Evolutionary conservation across 2,329 filamentous ascomycete species (phyloP), one percentile per base, ranked within the genome.

Genomic region (Hymenoscyphus repandus): DNA sequence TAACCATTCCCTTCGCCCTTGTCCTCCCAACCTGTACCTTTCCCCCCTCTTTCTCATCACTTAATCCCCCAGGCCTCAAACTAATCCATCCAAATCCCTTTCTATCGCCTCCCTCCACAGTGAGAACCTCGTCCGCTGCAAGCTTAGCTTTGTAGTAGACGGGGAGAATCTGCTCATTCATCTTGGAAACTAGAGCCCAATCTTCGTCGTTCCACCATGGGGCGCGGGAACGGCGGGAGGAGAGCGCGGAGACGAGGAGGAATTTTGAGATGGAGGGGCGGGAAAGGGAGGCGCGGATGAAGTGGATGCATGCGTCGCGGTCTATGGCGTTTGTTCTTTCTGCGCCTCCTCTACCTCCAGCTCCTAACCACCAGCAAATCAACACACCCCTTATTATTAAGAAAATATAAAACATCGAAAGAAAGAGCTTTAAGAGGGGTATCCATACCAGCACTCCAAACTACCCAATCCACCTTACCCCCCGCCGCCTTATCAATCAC

Each of bases 361-460:
- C 81, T 6, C 77, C 76, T 78, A 17, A 43, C 6, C 12, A 2
- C 4, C 38, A 38, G 27, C n/a, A n/a, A n/a, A 15, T 45, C 30
- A 45, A n/a, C 30, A 20, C 11, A 7, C 32, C 13, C n/a, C 33
- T 15, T 2, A 12, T n/a, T 12, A 12, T n/a, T 4, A 5, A 10
- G 17, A n/a, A n/a, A n/a, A n/a, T n/a, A n/a, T n/a, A n/a, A n/a
- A n/a, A n/a, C n/a, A n/a, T n/a, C n/a, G n/a, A n/a, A n/a, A n/a
- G n/a, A n/a, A n/a, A n/a, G n/a, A n/a, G n/a, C n/a, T n/a, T n/a
- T n/a, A n/a, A n/a, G n/a, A n/a, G n/a, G n/a, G n/a, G n/a, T n/a
- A n/a, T n/a, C n/a, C 72, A 39, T 65, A 80, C 83, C 84, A 15
- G 85, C 84, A 57, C 77, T 80, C 80, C 81, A 88, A 55, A 86